A percentile compares a stretch with the other conserved stretches of the same genome.
Conservation (phyloP, 163 green algal species). For the Chlamydomonas reinhardtii region DNA sequence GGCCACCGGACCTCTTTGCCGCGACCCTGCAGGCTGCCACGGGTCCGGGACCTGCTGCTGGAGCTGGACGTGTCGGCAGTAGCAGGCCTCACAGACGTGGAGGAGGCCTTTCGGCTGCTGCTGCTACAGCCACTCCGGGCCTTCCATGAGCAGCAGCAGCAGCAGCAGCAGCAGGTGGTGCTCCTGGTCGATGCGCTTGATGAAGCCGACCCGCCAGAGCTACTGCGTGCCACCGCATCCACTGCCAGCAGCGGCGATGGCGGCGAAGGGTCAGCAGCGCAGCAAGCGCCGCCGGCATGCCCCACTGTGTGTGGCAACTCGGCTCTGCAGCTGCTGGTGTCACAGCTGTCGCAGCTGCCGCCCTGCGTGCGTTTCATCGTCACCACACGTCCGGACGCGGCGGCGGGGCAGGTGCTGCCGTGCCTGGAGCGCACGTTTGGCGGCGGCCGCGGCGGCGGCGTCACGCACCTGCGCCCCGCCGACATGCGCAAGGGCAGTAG, state of each 20-base stretch:
- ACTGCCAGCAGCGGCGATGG: not conserved
- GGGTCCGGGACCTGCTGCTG: not conserved
- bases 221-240: not conserved
- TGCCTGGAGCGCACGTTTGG: not conserved
- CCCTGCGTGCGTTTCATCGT: slow-evolving; percentile 13
- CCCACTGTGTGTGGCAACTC: slow-evolving; percentile 1
- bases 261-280: not conserved
- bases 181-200: slow-evolving; percentile 44
- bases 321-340: not conserved
- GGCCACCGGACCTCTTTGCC: too few relatives aligned
- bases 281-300: not conserved
- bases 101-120: not conserved
- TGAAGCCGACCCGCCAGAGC: slow-evolving; percentile 25
- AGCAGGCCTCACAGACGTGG: not conserved
- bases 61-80: not conserved
- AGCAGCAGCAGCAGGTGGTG: not conserved
- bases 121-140: not conserved
- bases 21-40: not conserved
- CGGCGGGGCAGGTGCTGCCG: not conserved
- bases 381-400: slow-evolving; percentile 10
- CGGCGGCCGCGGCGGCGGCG: not conserved
- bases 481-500: not conserved
- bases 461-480: not conserved
- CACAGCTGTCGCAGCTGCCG: not conserved
- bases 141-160: not conserved